Conservation (phyloP, 495 filamentous ascomycete species). For the Xylaria acuta region DNA sequence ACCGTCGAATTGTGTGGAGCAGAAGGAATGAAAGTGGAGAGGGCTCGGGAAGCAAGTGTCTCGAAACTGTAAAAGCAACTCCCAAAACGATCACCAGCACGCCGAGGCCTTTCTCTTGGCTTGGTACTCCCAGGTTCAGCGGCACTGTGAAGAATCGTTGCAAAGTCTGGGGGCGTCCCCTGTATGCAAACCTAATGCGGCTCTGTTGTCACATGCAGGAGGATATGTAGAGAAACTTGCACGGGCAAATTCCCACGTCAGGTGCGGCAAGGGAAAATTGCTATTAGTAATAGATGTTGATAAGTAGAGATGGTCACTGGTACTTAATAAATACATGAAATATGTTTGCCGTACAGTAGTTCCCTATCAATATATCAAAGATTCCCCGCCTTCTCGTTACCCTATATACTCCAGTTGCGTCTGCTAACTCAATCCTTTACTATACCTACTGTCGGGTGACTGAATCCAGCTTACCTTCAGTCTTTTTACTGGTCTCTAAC, state of each 20-base stretch:
- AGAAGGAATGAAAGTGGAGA: constrained; percentile 39
- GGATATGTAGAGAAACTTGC: constrained; percentile 10
- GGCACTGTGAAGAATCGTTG: neutral
- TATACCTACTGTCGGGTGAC: neutral
- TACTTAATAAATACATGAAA: neutral
- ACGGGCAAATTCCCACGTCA: constrained; percentile 17
- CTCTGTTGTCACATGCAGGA: constrained; percentile 26
- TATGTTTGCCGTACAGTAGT: neutral
- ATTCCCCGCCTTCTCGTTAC: neutral
- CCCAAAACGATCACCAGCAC: constrained; percentile 32
- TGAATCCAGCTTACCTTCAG: neutral
- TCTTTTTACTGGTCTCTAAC: neutral
- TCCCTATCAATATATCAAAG: neutral
- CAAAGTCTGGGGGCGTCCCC: neutral
- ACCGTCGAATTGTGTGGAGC: constrained; percentile 36
- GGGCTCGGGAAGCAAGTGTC: constrained; percentile 41
- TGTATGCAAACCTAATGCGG: constrained; percentile 20
- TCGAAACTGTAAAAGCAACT: constrained; percentile 31
- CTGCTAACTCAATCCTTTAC: neutral
- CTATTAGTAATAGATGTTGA: neutral
- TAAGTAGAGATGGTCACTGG: neutral
- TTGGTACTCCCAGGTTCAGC: constrained; percentile 9
- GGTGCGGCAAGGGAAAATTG: neutral
- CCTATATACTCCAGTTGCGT: neutral
- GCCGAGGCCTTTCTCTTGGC: constrained; percentile 14